Base-by-base conservation (phyloP, 148 eudicot species). In the Rhododendron vialii region DNA sequence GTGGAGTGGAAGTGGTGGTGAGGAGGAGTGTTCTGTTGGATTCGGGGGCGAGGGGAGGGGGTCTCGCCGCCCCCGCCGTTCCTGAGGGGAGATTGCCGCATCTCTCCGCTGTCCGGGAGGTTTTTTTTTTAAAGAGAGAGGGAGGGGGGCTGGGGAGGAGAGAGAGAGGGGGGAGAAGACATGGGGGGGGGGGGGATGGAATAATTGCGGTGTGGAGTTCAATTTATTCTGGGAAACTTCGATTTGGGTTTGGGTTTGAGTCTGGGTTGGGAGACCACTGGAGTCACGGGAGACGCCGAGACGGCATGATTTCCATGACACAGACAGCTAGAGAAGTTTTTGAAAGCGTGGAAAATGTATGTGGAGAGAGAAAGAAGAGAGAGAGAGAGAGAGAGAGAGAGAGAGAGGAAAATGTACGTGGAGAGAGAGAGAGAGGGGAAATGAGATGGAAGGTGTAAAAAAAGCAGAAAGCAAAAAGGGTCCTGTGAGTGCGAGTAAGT, bases 1-100 rank as follows among this genome's bases (percentile, higher is more conserved):
- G 95, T 95, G 30, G 98, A 94, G 73, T 95, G 98, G 80, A 95
- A 95, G 35, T 91, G 92, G 5, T 92, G 89, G 1, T 15, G 53
- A 12, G 87, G 76, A 14, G 76, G 36, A 15, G 36, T 71, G 76
- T 3, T 15, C 13, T 33, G 41, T 0, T 87, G 92, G 80, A 89
- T 90, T 71, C 90, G 85, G 5, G 88, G 89, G 18, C 89, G 91
- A 12, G 88, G 86, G 2, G 93, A 86, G 0, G 94, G 91, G 5
- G 91, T 89, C 83, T 90, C 92, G 51, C 76, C 75, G 38, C 76
- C 76, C 8, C 45, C 75, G 38, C 93, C 92, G 90, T 91, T 92
- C 26, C 91, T 88, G 83, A 73, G 83, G 38, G 93, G 92, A 0
- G 94, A 92, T 74, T 92, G 87, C 94, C 91, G 90, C 38, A 51